Conservation (phyloP, 208 protist species). For the Phytomonas sp. region DNA sequence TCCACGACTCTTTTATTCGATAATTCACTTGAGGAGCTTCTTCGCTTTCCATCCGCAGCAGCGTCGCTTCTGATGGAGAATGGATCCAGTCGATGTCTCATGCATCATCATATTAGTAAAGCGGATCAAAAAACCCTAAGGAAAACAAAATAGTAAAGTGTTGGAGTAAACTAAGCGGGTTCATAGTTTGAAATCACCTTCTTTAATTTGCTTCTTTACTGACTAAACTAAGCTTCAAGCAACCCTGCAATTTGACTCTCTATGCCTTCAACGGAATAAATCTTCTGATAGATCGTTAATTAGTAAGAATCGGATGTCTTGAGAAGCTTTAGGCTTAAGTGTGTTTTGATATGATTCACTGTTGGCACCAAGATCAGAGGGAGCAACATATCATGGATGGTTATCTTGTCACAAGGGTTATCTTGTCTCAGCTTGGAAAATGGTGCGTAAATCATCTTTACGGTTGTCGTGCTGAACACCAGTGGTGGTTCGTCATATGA, state of each 20-base stretch:
- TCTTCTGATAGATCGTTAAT: background rate
- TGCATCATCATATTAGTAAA: background rate
- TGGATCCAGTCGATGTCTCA: background rate
- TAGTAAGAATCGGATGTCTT: background rate
- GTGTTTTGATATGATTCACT: background rate
- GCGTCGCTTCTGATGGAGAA: background rate
- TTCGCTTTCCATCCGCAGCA: background rate
- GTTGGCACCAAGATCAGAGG: background rate
- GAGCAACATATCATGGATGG: background rate
- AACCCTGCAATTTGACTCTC: background rate
- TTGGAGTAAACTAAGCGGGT: background rate
- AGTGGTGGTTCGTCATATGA: background rate
- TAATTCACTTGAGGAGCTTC: background rate
- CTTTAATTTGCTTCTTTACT: background rate
- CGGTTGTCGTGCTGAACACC: background rate
- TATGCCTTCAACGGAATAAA: background rate
- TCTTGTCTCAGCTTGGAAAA: background rate
- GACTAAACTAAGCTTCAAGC: background rate
- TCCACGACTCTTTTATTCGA: constrained; percentile 5
- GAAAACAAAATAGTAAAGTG: background rate
- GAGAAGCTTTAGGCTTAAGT: background rate
- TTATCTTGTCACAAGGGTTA: background rate
- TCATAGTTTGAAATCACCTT: background rate
- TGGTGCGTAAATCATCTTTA: background rate
- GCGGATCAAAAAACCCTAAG: background rate